Evolutionary conservation across 306 rosid species (phyloP).

Genomic region (Arachis stenosperma): DNA sequence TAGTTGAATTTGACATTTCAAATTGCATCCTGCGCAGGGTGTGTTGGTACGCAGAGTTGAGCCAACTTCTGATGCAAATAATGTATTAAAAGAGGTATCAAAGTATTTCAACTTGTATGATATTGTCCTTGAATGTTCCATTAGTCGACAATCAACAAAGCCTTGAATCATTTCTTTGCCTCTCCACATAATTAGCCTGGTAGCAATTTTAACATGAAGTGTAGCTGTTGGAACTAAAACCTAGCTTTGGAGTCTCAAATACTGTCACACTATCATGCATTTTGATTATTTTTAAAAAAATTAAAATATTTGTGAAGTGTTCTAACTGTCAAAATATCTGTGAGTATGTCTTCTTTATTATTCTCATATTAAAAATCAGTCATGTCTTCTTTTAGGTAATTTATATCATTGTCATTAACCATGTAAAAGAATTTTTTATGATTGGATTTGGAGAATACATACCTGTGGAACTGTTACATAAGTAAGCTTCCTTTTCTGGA

Average conservation of each 20-base stretch:
- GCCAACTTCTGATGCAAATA: slow-evolving; percentile 90
- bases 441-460: slow-evolving; percentile 10
- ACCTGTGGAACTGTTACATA: slow-evolving; percentile 5
- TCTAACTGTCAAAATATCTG: not conserved
- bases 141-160: slow-evolving; percentile 13
- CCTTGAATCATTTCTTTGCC: slow-evolving; percentile 32
- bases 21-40: slow-evolving; percentile 64
- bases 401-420: slow-evolving; percentile 12
- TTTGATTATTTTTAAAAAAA: slow-evolving; percentile 6
- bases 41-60: slow-evolving; percentile 90
- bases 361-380: slow-evolving; percentile 32
- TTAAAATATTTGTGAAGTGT: slow-evolving; percentile 24
- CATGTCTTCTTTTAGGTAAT: slow-evolving; percentile 12
- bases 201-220: slow-evolving; percentile 5
- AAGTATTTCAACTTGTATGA: slow-evolving; percentile 31
- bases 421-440: slow-evolving; percentile 1
- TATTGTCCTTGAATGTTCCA: slow-evolving; percentile 24
- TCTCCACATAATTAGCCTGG: slow-evolving; percentile 23
- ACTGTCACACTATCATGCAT: not conserved
- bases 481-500: slow-evolving; percentile 27
- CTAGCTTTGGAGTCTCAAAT: slow-evolving; percentile 34
- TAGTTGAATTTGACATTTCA: slow-evolving; percentile 30
- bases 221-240: not conserved
- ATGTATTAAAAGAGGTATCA: slow-evolving; percentile 83
- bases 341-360: slow-evolving; percentile 15